phyloP scores from a whole-genome alignment of 73 alveolate genomes.

The Tetrahymena malaccensis region DNA sequence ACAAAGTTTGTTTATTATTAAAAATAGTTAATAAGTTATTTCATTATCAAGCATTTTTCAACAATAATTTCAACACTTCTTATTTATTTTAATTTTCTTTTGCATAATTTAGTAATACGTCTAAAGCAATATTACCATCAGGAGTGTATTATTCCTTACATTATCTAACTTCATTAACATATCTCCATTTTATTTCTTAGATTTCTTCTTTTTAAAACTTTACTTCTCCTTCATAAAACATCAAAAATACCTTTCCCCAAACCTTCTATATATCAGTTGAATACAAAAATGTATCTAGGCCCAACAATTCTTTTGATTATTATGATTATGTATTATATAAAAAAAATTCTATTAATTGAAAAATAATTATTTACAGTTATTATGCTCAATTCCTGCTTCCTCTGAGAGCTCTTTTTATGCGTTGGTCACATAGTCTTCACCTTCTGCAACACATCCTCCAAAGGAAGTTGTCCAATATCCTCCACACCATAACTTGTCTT shows the following conservation, averaged over 20 bases:
- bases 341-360: neutral
- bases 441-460: neutral
- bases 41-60: neutral
- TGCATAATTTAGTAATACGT: neutral
- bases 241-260: neutral
- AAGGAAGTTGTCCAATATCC: neutral
- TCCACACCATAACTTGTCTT: neutral
- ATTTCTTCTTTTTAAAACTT: neutral
- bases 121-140: neutral
- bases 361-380: neutral
- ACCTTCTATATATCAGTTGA: neutral
- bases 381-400: neutral
- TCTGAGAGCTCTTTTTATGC: neutral
- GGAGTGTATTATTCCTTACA: neutral
- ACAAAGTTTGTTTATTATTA: too few species aligned
- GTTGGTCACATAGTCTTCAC: neutral
- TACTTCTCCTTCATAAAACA: neutral
- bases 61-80: neutral
- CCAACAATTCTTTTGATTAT: neutral
- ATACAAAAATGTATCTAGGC: neutral
- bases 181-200: neutral
- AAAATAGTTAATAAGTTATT: neutral
- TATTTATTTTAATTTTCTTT: neutral
- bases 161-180: neutral
- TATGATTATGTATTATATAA: neutral